Percentiles rank a stretch among this genome's conserved stretches.
These are phyloP conservation scores for Pholiota molesta DNA, from an alignment of 768 basidiomycete genomes.

Conservation along the genomic window DNA sequence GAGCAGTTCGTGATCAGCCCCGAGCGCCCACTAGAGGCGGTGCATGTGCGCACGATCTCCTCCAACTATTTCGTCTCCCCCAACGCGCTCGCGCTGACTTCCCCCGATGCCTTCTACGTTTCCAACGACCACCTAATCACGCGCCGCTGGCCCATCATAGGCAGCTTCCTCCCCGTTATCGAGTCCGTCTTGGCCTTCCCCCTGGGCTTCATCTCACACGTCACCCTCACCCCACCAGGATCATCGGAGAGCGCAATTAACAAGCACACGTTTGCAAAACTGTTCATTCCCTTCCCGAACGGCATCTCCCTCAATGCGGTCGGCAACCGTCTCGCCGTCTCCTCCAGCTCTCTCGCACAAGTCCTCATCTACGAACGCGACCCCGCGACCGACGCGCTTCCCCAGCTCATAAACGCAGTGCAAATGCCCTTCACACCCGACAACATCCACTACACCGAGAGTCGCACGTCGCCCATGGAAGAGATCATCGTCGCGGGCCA, in stretches of 20 bases:
- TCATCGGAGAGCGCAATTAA: conserved; percentile 27
- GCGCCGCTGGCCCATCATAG: conserved; percentile 58
- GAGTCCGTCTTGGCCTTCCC: conserved; percentile 64
- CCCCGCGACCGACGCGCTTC: conserved; percentile 45
- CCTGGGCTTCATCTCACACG: conserved; percentile 59
- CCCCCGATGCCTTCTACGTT: conserved; percentile 70
- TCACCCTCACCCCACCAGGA: conserved; percentile 41
- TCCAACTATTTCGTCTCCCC: conserved; percentile 64
- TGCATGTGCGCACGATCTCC: conserved; percentile 61
- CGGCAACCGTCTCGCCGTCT: conserved; percentile 55
- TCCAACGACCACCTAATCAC: conserved; percentile 75
- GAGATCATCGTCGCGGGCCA: conserved; percentile 66
- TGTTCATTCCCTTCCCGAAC: conserved; percentile 67
- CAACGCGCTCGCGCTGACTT: conserved; percentile 67
- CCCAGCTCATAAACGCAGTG: conserved; percentile 36
- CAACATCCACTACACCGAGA: conserved; percentile 57
- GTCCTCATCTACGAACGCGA: conserved; percentile 58
- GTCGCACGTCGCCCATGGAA: conserved; percentile 32
- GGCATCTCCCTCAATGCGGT: conserved; percentile 63
- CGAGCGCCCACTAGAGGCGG: conserved; percentile 42
- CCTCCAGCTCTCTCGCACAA: conserved; percentile 49
- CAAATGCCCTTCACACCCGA: conserved; percentile 63
- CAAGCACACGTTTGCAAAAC: conserved; percentile 41
- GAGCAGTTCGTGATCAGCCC: conserved; percentile 68
- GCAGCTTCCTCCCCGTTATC: conserved; percentile 49